Base-by-base conservation (phyloP, 2,329 filamentous ascomycete genomes). In the Neonectria magnoliae region DNA sequence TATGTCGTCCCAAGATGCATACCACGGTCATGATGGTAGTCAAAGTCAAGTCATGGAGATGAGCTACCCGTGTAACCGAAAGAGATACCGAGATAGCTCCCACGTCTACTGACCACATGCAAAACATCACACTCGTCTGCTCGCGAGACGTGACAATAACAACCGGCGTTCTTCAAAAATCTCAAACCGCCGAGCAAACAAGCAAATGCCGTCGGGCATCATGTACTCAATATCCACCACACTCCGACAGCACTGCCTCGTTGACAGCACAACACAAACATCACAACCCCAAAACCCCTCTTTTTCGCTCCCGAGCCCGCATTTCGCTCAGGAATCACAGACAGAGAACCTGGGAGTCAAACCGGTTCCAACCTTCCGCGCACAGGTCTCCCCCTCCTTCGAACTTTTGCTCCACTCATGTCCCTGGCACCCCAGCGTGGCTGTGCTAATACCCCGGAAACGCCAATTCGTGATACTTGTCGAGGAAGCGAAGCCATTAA, bases 231-330 rank as follows among this genome's bases (percentile, higher is more conserved):
- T 42, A 33, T 48, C 41, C 57, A 60, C 38, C 50, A 60, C 55
- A 58, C 50, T 53, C 51, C 51, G 51, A 29, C 50, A 41, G 57
- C 57, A 60, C 57, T 47, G 57, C 57, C 57, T 45, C 57, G 41
- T 47, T 54, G 42, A 54, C 55, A 54, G 10, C 38, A 33, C 25
- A 52, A 44, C 38, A 18, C 18, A 52, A 44, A 20, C 31, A 55
- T 22, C 31, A 42, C 57, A 41, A 20, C 25, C 51, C 25, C 51
- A 14, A 42, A 38, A 60, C 29, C 50, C 57, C 50, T 51, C 48
- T 5, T 60, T 54, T 48, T 48, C 52, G 51, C 50, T 41, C 38
- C 50, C 36, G 14, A 29, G 41, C 51, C 57, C 44, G 51, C 41
- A 60, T 45, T 29, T 11, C 27, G 16, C n/a, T n/a, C 51, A 51